A percentile compares a stretch with the other conserved stretches of the same genome.
Evolutionary conservation across 306 rosid species (phyloP).

Genomic region (Castanea crenata): DNA sequence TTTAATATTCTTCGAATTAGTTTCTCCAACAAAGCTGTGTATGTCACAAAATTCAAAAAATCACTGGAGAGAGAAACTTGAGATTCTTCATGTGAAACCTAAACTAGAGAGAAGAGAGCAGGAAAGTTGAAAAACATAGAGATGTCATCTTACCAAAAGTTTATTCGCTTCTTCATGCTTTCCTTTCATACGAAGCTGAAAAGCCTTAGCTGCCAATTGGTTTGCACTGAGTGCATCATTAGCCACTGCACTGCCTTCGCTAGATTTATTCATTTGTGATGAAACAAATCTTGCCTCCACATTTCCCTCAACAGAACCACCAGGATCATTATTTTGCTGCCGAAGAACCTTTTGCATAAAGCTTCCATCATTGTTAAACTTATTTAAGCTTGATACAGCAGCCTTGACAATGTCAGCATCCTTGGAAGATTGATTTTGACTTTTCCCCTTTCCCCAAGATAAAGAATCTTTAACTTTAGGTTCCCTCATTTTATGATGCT

Average conservation of each 20-base stretch:
- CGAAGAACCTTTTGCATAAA: conserved; percentile 50
- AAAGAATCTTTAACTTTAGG: conserved; percentile 72
- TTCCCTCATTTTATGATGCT: conserved; percentile 62
- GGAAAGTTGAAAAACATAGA: neutral
- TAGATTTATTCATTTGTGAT: conserved; percentile 26
- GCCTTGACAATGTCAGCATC: conserved; percentile 56
- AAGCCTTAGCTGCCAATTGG: conserved; percentile 96
- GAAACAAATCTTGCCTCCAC: conserved; percentile 28
- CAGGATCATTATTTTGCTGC: conserved; percentile 32
- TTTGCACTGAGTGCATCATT: conserved; percentile 68
- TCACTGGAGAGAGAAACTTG: neutral
- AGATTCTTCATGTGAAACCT: neutral
- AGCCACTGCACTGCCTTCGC: conserved; percentile 28
- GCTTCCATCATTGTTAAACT: conserved; percentile 69
- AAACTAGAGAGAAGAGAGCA: neutral
- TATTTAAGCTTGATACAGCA: conserved; percentile 73
- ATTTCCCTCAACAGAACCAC: conserved; percentile 36
- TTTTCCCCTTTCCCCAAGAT: conserved; percentile 70
- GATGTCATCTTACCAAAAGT: conserved; percentile 55
- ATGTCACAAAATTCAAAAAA: neutral
- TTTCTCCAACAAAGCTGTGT: neutral
- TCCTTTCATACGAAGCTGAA: conserved; percentile 92
- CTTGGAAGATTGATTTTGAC: conserved; percentile 38
- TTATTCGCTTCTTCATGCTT: conserved; percentile 83
- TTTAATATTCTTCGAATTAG: neutral